Evolutionary conservation across 768 basidiomycete species (phyloP).

Genomic region (Daedalea quercina): DNA sequence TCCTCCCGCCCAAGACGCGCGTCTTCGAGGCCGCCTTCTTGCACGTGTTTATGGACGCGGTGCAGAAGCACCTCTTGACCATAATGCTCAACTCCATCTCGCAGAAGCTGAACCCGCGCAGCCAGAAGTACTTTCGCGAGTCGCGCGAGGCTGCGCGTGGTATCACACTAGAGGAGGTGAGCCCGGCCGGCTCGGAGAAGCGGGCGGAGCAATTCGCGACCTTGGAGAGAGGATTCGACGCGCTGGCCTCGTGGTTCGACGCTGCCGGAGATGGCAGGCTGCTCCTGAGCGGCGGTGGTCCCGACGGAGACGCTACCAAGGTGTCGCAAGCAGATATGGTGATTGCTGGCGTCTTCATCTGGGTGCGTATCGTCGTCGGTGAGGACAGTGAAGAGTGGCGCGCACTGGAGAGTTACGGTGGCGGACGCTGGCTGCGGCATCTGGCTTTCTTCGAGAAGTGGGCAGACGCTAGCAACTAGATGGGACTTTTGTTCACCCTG

Average conservation of each 20-base stretch:
- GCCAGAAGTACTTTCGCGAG: slow-evolving; percentile 24
- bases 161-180: slow-evolving; percentile 29
- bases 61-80: neutral
- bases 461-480: neutral
- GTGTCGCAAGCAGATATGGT: slow-evolving; percentile 30
- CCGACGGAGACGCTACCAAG: slow-evolving; percentile 17
- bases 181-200: slow-evolving; percentile 11
- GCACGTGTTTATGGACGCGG: slow-evolving; percentile 7
- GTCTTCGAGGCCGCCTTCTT: slow-evolving; percentile 22
- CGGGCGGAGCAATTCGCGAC: neutral
- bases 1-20: slow-evolving; percentile 27
- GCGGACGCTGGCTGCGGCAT: slow-evolving; percentile 32
- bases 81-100: slow-evolving; percentile 11
- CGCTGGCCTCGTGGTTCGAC: neutral
- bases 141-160: slow-evolving; percentile 28
- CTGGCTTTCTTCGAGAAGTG: slow-evolving; percentile 24
- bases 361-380: slow-evolving; percentile 24
- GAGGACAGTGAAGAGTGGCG: slow-evolving; percentile 27
- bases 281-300: slow-evolving; percentile 18
- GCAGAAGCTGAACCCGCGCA: slow-evolving; percentile 4
- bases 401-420: slow-evolving; percentile 28
- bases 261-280: slow-evolving; percentile 19
- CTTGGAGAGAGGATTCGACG: neutral
- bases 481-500: neutral
- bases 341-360: slow-evolving; percentile 28